A percentile compares a stretch with the other conserved stretches of the same genome.
Evolutionary conservation across 345 rosid species (phyloP).

Genomic region (Euphorbia lathyris): DNA sequence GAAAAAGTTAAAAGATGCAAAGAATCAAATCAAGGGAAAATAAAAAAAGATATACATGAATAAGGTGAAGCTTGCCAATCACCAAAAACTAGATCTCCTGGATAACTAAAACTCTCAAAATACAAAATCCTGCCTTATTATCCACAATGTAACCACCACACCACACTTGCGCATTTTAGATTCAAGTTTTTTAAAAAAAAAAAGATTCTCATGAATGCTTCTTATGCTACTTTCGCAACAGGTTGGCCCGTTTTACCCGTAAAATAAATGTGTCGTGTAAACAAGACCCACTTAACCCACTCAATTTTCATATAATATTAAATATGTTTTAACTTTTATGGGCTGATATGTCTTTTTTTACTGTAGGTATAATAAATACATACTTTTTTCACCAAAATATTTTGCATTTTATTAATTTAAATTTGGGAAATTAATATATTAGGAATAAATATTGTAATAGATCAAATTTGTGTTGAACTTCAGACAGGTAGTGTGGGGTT

Average conservation of each 20-base stretch:
- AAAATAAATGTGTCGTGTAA: background rate
- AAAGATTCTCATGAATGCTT: background rate
- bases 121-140: background rate
- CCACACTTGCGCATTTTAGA: background rate
- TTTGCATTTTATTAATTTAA: background rate
- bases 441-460: background rate
- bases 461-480: background rate
- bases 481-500: background rate
- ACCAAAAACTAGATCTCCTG: background rate
- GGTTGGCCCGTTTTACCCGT: too few species aligned
- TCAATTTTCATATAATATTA: too few species aligned
- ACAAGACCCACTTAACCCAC: background rate
- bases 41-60: background rate
- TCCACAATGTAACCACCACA: background rate
- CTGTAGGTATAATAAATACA: background rate
- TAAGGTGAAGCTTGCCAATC: background rate
- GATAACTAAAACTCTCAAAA: constrained; percentile 8
- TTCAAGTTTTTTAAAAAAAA: background rate
- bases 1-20: constrained; percentile 9
- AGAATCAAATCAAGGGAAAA: background rate
- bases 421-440: background rate
- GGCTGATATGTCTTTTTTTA: background rate
- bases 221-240: background rate
- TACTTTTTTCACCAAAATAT: background rate
- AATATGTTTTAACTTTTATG: background rate